Conservation (phyloP, 495 filamentous ascomycete genomes). For the Oidiodendron maius region DNA sequence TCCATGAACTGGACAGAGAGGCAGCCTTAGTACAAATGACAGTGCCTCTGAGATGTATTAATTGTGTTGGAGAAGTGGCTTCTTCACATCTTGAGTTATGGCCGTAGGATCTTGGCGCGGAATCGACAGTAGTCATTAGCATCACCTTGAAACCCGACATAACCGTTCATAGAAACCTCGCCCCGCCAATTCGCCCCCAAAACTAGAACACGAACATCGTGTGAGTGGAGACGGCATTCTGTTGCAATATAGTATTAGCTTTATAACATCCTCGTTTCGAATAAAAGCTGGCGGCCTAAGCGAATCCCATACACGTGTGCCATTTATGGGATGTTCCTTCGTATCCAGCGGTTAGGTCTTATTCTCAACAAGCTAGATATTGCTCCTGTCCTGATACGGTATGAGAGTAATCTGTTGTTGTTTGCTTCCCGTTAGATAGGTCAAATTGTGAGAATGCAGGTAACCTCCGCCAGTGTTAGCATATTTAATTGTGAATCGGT, state of each 20-base stretch:
- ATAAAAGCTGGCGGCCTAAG: conserved; percentile 60
- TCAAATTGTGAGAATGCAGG: conserved; percentile 90
- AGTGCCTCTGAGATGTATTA: conserved; percentile 18
- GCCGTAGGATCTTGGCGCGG: conserved; percentile 32
- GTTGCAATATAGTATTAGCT: conserved; percentile 79
- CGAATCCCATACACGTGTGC: conserved; percentile 80
- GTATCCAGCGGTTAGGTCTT: conserved; percentile 82
- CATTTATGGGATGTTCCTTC: conserved; percentile 68
- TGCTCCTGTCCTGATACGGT: conserved; percentile 98
- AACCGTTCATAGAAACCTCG: conserved; percentile 95
- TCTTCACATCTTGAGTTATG: conserved; percentile 29
- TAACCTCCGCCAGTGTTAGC: conserved; percentile 97
- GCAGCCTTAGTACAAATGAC: conserved; percentile 9
- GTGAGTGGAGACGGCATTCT: conserved; percentile 86
- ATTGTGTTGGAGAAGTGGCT: conserved; percentile 9
- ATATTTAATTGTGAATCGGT: conserved; percentile 79
- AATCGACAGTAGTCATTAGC: conserved; percentile 74
- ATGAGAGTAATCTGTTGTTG: conserved; percentile 98
- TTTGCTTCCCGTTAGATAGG: conserved; percentile 96
- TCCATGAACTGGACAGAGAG: conserved; percentile 39
- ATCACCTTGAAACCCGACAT: conserved; percentile 93
- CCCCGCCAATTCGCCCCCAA: conserved; percentile 98
- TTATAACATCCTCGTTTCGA: conserved; percentile 71
- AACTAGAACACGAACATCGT: conserved; percentile 89
- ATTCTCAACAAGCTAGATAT: conserved; percentile 88